Percentiles rank a stretch among this genome's conserved stretches.
Conservation (phyloP, 192 early-diverging fungal genomes). For the Backusella parvicylindrica region DNA sequence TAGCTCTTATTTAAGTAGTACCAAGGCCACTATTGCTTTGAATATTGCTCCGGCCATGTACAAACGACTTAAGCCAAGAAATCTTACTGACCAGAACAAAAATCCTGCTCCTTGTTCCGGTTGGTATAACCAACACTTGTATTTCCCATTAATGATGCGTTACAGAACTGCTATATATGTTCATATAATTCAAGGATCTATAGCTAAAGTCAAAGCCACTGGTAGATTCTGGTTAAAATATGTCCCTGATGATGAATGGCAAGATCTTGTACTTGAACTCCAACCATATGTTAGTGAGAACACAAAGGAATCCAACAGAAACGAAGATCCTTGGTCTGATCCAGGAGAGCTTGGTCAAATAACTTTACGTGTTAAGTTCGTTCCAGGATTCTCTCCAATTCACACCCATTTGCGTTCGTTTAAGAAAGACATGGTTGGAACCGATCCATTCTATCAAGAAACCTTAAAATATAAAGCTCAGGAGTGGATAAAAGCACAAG, state of each 20-base stretch:
- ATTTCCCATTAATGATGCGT: constrained; percentile 26
- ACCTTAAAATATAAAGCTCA: constrained; percentile 5
- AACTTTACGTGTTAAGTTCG: constrained; percentile 12
- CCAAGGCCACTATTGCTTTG: constrained; percentile 7
- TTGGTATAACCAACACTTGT: constrained; percentile 17
- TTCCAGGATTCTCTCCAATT: constrained; percentile 25
- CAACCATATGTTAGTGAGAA: neutral
- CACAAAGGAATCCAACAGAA: constrained; percentile 21
- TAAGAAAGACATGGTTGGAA: constrained; percentile 25
- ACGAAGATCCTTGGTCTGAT: constrained; percentile 18
- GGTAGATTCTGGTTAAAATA: constrained; percentile 20
- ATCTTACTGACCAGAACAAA: constrained; percentile 3
- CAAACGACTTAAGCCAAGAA: constrained; percentile 10
- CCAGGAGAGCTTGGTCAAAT: constrained; percentile 10
- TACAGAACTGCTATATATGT: constrained; percentile 29
- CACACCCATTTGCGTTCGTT: constrained; percentile 19
- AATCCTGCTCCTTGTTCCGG: neutral
- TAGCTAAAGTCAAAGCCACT: neutral
- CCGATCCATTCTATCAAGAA: constrained; percentile 22
- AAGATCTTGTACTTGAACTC: constrained; percentile 16
- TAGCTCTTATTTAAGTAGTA: neutral
- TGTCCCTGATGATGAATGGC: constrained; percentile 13
- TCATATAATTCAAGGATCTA: neutral
- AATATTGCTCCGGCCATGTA: constrained; percentile 22
- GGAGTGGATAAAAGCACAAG: constrained; percentile 20